Conservation (phyloP, 345 rosid species). For the Eucalyptus leucophloia region DNA sequence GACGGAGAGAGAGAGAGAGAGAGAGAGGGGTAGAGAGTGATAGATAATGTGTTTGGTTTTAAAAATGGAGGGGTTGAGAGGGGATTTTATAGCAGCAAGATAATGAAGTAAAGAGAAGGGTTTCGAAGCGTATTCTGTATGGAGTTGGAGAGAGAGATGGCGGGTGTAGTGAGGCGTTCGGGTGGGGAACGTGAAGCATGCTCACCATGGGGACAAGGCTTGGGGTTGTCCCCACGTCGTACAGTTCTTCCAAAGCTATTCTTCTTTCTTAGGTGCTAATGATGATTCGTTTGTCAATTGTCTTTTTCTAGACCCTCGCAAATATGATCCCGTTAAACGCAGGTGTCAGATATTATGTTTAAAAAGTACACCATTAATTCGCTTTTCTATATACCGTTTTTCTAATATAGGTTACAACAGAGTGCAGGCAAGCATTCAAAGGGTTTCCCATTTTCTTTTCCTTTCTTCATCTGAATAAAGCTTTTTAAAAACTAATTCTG, state of each 20-base stretch:
- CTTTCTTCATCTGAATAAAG: neutral
- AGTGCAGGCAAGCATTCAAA: neutral
- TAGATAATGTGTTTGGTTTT: neutral
- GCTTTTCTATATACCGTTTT: neutral
- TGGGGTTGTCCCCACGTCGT: neutral
- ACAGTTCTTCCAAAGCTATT: neutral
- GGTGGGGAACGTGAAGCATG: neutral
- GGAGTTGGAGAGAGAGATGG: neutral
- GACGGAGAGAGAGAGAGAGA: neutral
- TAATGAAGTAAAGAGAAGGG: neutral
- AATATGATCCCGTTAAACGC: neutral
- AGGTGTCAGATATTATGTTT: neutral
- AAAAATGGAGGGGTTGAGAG: neutral
- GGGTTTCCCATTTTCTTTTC: neutral
- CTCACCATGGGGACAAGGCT: neutral
- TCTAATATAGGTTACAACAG: neutral
- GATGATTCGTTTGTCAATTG: neutral
- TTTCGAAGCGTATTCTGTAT: neutral
- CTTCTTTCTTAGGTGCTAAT: neutral
- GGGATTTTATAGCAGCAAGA: neutral
- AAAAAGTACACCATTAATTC: neutral
- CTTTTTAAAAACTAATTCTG: neutral
- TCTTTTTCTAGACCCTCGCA: neutral
- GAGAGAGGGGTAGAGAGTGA: neutral
- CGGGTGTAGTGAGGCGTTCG: neutral